phyloP scores from a whole-genome alignment of 768 basidiomycete species.

The Phanerochaete sordida region DNA sequence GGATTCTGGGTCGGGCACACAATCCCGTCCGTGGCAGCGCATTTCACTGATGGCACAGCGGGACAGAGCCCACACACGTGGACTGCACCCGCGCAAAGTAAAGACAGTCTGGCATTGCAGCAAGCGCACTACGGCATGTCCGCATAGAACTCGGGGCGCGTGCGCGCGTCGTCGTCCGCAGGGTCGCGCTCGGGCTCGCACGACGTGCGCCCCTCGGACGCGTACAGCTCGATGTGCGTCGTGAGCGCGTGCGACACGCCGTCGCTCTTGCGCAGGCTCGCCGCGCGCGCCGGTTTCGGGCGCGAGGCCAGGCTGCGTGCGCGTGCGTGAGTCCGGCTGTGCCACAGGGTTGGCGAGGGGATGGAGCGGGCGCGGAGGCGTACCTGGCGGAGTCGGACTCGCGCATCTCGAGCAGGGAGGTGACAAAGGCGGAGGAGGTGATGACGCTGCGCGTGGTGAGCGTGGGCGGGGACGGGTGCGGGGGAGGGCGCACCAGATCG shows the following conservation, averaged over 20 bases:
- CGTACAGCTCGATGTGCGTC: neutral
- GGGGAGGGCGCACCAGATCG: neutral
- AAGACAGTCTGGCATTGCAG: too few relatives aligned
- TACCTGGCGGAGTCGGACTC: neutral
- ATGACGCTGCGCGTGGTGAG: neutral
- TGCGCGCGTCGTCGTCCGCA: too few relatives aligned
- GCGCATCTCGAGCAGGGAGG: neutral
- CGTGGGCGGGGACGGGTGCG: too few relatives aligned
- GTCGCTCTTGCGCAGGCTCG: neutral
- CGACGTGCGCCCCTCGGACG: too few relatives aligned
- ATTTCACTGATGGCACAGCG: too few relatives aligned
- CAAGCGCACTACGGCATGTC: too few relatives aligned
- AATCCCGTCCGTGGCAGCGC: too few relatives aligned
- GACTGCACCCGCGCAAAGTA: too few relatives aligned
- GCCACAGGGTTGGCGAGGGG: neutral
- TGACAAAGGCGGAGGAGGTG: neutral
- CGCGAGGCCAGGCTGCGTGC: neutral
- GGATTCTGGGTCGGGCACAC: too few relatives aligned
- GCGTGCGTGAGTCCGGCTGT: neutral
- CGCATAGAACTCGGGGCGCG: too few relatives aligned
- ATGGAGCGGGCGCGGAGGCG: neutral
- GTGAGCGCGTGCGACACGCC: neutral
- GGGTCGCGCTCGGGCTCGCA: too few relatives aligned
- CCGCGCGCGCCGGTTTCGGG: neutral
- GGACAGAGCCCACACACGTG: too few relatives aligned